Percentiles rank a stretch among this genome's conserved stretches.
These are phyloP conservation scores for Helminthosporium solani DNA, from an alignment of 2,329 filamentous ascomycete species.

Conservation along the genomic window DNA sequence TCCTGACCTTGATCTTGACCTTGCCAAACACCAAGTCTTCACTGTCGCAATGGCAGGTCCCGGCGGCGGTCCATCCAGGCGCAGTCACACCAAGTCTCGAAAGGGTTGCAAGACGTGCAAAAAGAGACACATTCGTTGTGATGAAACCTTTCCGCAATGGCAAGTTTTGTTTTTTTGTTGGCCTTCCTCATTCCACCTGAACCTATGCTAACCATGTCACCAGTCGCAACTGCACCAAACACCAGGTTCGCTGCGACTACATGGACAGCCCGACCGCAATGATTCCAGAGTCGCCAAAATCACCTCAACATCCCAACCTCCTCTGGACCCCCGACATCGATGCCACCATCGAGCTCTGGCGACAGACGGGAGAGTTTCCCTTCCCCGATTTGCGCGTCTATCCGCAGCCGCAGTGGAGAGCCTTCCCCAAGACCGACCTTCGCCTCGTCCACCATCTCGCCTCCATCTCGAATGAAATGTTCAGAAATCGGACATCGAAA, in stretches of 20 bases:
- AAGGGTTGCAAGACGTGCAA: slow-evolving; percentile 99
- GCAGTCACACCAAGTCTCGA: slow-evolving; percentile 96
- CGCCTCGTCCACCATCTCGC: slow-evolving; percentile 89
- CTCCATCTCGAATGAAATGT: slow-evolving; percentile 80
- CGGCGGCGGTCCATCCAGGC: slow-evolving; percentile 85
- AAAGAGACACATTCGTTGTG: slow-evolving; percentile 93
- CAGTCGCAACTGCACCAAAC: slow-evolving; percentile 97
- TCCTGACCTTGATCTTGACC: too few species aligned
- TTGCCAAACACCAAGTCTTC: slow-evolving; percentile 6
- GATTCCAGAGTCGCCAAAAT: slow-evolving; percentile 53
- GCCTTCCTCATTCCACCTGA: too few species aligned
- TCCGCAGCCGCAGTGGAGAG: slow-evolving; percentile 70
- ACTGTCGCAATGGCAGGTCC: slow-evolving; percentile 74
- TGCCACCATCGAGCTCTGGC: slow-evolving; percentile 77
- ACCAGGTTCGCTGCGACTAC: slow-evolving; percentile 97
- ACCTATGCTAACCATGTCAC: slow-evolving; percentile 20
- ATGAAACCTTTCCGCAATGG: slow-evolving; percentile 98
- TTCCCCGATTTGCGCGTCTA: slow-evolving; percentile 79
- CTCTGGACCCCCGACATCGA: slow-evolving; percentile 88
- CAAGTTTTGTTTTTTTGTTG: slow-evolving; percentile 53
- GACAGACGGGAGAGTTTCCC: slow-evolving; percentile 78
- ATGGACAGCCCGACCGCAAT: slow-evolving; percentile 78
- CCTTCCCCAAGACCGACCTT: slow-evolving; percentile 74
- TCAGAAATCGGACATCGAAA: slow-evolving; percentile 71
- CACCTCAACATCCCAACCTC: slow-evolving; percentile 61